Conservation (phyloP, 1,139 yeast genomes). For the Zygosaccharomyces sapae region DNA sequence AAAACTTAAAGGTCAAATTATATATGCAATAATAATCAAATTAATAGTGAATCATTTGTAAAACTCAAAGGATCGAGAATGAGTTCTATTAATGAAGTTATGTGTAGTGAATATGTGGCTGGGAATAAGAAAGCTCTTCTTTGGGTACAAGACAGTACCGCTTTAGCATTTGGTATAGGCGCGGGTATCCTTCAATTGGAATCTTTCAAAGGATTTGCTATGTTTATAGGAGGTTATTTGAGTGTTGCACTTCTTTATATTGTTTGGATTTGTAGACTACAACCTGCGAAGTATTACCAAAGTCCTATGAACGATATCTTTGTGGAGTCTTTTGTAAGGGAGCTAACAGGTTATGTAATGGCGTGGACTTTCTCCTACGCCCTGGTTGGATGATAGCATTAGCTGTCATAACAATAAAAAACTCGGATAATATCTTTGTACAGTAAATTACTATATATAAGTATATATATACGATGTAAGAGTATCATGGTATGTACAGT, state of each 20-base stretch:
- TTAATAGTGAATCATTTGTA: not conserved
- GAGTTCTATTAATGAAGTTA: conserved; percentile 19
- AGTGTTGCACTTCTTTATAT: conserved; percentile 40
- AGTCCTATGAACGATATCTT: conserved; percentile 56
- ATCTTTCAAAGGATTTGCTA: conserved; percentile 56
- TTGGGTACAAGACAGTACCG: conserved; percentile 59
- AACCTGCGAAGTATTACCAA: conserved; percentile 47
- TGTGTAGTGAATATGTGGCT: conserved; percentile 24
- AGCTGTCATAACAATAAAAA: not conserved
- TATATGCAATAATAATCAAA: not conserved
- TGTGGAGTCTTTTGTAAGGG: conserved; percentile 51
- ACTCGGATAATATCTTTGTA: conserved; percentile 1
- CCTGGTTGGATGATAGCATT: conserved; percentile 41
- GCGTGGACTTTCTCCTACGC: conserved; percentile 85
- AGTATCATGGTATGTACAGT: conserved; percentile 11
- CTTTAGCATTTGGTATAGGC: conserved; percentile 62
- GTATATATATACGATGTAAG: conserved; percentile 5
- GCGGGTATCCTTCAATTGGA: conserved; percentile 72
- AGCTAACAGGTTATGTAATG: conserved; percentile 68
- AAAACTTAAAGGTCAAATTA: not conserved
- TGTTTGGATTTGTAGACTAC: conserved; percentile 28
- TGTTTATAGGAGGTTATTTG: conserved; percentile 51
- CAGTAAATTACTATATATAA: conserved; percentile 8
- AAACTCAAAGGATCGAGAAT: conserved; percentile 17
- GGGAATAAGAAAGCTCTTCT: conserved; percentile 41